Evolutionary conservation across 805 yeast species (phyloP), one percentile per base, ranked within the genome.

Genomic region (Sungouiella thailandica): DNA sequence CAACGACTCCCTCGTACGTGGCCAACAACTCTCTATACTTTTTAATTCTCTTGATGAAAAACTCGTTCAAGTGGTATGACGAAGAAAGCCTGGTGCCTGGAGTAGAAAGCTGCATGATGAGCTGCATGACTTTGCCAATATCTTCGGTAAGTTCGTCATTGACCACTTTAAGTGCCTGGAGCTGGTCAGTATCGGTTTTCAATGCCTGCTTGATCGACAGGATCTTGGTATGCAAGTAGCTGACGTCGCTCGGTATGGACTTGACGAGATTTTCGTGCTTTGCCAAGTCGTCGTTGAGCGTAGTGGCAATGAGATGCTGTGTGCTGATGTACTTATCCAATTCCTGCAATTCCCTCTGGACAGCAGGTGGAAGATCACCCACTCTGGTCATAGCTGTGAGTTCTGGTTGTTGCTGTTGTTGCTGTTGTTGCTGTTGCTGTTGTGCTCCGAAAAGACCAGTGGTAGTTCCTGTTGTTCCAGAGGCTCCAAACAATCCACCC

Each of bases 341-440:
- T 42, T 79, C 78, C 53, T 80, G 83, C 23, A 84, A 62, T 50
- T 83, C 86, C 39, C 63, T 72, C 47, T 81, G 83, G 35, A 79
- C 59, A n/a, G 62, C 71, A n/a, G 75, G 80, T 2, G 93, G 89
- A 25, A 84, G 60, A 39, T 83, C 90, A 7, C 78, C 76, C 7
- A 84, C 83, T 31, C 83, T 71, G 1, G 90, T 80, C 78, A 84
- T 76, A 10, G 88, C 78, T 8, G 83, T 80, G 28, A 84, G 63
- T 31, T 64, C 74, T 4, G 71, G 68, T 33, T 63, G 53, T 37
- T 65, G 78, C 7, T 59, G 58, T 17, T 66, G 69, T 27, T 61
- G 62, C 28, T 67, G 68, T 31, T 60, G 61, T 22, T 64, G 69
- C 25, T 65, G 68, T 18, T 39, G 40, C 19, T 35, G 39, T 25